Evolutionary conservation across 768 basidiomycete species (phyloP).

Genomic region (Psilocybe subaeruginosa): DNA sequence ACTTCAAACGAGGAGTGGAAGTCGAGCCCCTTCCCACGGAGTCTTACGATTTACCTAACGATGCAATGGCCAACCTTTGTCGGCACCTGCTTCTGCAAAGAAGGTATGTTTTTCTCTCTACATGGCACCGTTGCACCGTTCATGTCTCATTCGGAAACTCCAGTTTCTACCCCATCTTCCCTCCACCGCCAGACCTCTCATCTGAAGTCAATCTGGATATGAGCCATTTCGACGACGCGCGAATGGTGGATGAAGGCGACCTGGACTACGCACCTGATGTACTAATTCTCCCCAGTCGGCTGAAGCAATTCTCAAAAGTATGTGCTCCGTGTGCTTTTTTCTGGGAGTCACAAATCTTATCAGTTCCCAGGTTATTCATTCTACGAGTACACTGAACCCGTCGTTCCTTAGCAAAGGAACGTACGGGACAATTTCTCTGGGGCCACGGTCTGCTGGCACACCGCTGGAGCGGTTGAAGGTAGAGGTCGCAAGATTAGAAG

Average conservation of each 20-base stretch:
- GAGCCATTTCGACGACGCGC: conserved; percentile 62
- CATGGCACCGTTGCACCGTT: no score
- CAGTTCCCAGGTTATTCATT: conserved; percentile 66
- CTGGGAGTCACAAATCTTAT: background rate
- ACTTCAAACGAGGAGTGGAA: conserved; percentile 67
- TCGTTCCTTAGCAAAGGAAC: conserved; percentile 69
- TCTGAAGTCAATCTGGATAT: conserved; percentile 90
- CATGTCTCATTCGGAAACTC: no score
- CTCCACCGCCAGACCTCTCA: conserved; percentile 72
- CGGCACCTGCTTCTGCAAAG: conserved; percentile 86
- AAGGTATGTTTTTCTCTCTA: conserved; percentile 50
- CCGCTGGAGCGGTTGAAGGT: conserved; percentile 37
- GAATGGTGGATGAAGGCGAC: conserved; percentile 37
- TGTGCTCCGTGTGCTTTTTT: conserved; percentile 4
- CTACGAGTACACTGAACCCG: conserved; percentile 84
- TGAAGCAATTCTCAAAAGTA: conserved; percentile 92
- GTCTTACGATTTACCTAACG: conserved; percentile 52
- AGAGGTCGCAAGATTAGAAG: conserved; percentile 35
- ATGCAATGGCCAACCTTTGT: conserved; percentile 78
- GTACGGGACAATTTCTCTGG: conserved; percentile 51
- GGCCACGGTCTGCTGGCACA: conserved; percentile 23
- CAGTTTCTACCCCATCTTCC: conserved; percentile 97
- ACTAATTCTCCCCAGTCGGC: conserved; percentile 81
- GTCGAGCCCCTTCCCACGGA: conserved; percentile 47
- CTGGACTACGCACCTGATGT: conserved; percentile 74